These are phyloP conservation scores for Salix caprea DNA, from an alignment of 345 rosid genomes.

Conservation along the genomic window DNA sequence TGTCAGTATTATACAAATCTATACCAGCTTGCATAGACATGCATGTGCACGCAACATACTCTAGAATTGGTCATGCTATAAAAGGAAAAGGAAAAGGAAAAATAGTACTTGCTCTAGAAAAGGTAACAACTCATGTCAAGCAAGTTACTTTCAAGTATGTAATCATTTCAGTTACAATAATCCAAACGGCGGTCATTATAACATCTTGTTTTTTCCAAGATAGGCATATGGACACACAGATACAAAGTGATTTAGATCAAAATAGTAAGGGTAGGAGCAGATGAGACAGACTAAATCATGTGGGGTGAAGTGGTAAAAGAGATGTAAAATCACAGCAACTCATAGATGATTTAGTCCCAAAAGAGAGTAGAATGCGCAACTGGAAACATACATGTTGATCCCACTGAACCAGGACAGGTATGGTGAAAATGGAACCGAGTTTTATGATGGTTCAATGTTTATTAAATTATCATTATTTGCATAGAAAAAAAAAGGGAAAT, in stretches of 20 bases:
- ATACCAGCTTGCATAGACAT: background rate
- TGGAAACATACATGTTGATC: background rate
- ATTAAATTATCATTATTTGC: background rate
- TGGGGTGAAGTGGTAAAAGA: background rate
- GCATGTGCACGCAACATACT: background rate
- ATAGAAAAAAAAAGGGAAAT: too few species aligned
- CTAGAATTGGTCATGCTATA: background rate
- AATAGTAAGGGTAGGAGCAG: background rate
- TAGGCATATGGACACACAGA: background rate
- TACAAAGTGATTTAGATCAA: background rate
- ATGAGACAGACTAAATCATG: background rate
- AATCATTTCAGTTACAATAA: background rate
- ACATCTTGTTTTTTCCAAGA: background rate
- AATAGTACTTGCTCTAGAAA: background rate
- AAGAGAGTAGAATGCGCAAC: background rate
- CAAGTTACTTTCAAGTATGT: background rate
- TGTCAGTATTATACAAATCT: background rate
- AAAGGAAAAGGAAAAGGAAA: background rate
- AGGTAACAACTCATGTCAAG: background rate
- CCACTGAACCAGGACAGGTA: background rate
- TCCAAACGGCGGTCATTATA: background rate
- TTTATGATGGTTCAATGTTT: background rate
- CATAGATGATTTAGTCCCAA: background rate
- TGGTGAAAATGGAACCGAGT: background rate
- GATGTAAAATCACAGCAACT: background rate